Percentiles rank a stretch among this genome's conserved stretches.
Evolutionary conservation across 2,329 filamentous ascomycete species (phyloP).

Genomic region (Shiraia sp.): DNA sequence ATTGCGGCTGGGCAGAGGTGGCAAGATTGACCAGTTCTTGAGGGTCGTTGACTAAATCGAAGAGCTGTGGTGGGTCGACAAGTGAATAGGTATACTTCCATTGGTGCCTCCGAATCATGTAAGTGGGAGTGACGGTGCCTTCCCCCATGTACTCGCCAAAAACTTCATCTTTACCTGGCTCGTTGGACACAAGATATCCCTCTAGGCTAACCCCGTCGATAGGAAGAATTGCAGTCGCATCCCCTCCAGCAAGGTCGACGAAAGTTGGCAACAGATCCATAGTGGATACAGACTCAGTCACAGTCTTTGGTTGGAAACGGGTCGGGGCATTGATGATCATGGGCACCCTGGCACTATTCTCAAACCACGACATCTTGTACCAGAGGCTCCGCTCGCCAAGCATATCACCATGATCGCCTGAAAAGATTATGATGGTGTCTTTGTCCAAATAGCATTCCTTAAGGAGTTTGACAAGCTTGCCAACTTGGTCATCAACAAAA

Average conservation of each 20-base stretch:
- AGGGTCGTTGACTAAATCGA: slow-evolving; percentile 76
- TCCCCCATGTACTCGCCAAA: slow-evolving; percentile 95
- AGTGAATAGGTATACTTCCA: slow-evolving; percentile 94
- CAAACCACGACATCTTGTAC: slow-evolving; percentile 99
- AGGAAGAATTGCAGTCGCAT: slow-evolving; percentile 71
- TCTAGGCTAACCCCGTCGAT: slow-evolving; percentile 80
- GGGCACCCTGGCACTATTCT: slow-evolving; percentile 86
- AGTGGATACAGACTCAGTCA: slow-evolving; percentile 84
- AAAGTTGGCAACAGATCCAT: slow-evolving; percentile 89
- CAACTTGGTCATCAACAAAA: slow-evolving; percentile 92
- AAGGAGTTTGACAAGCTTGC: slow-evolving; percentile 75
- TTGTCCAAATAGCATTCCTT: slow-evolving; percentile 79
- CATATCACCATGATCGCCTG: slow-evolving; percentile 95
- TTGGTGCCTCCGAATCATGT: slow-evolving; percentile 88
- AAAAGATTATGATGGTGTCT: slow-evolving; percentile 90
- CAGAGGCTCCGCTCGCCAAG: slow-evolving; percentile 88
- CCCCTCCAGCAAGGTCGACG: slow-evolving; percentile 76
- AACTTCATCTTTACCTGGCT: slow-evolving; percentile 78
- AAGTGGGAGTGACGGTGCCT: slow-evolving; percentile 82
- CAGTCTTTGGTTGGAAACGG: slow-evolving; percentile 73
- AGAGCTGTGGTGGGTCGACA: slow-evolving; percentile 82
- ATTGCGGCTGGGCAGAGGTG: slow-evolving; percentile 43
- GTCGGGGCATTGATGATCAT: slow-evolving; percentile 82
- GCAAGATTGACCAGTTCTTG: slow-evolving; percentile 75
- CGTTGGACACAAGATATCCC: slow-evolving; percentile 40